These are phyloP conservation scores for Daldinia eschscholtzii DNA, from an alignment of 2,329 filamentous ascomycete genomes.

Conservation along the genomic window DNA sequence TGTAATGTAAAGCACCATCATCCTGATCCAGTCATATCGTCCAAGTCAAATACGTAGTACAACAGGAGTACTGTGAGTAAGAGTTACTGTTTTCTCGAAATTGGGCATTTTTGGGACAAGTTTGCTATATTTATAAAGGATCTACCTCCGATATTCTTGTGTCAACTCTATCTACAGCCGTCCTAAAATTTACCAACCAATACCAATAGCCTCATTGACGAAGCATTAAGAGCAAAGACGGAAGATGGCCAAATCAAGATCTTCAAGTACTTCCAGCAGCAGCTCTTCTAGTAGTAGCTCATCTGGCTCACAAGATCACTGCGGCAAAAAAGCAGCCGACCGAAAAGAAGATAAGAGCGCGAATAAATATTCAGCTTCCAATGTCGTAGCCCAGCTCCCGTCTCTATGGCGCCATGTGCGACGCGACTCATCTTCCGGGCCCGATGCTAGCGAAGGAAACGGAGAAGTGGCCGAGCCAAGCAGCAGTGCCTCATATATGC, in stretches of 20 bases:
- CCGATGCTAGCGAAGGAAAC: background rate
- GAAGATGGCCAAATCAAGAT: slow-evolving; percentile 28
- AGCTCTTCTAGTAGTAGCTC: slow-evolving; percentile 38
- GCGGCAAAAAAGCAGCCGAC: background rate
- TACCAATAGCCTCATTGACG: background rate
- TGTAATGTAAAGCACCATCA: background rate
- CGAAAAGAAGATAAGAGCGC: slow-evolving; percentile 9
- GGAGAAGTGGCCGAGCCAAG: background rate
- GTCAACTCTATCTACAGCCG: background rate
- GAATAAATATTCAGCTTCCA: slow-evolving; percentile 7
- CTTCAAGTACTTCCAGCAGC: slow-evolving; percentile 10
- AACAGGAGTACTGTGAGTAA: background rate
- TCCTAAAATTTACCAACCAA: background rate
- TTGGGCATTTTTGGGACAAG: too few species aligned
- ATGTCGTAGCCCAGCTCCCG: slow-evolving; percentile 5
- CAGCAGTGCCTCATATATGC: background rate
- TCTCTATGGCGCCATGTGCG: slow-evolving; percentile 13
- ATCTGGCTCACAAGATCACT: slow-evolving; percentile 18
- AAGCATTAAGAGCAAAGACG: background rate
- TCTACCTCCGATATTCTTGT: background rate
- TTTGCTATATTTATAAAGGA: background rate
- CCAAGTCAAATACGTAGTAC: background rate
- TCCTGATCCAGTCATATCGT: background rate
- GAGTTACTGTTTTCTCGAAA: background rate
- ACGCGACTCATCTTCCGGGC: background rate